Conservation (phyloP, 768 basidiomycete genomes). For the Rhodotorula taiwanensis region DNA sequence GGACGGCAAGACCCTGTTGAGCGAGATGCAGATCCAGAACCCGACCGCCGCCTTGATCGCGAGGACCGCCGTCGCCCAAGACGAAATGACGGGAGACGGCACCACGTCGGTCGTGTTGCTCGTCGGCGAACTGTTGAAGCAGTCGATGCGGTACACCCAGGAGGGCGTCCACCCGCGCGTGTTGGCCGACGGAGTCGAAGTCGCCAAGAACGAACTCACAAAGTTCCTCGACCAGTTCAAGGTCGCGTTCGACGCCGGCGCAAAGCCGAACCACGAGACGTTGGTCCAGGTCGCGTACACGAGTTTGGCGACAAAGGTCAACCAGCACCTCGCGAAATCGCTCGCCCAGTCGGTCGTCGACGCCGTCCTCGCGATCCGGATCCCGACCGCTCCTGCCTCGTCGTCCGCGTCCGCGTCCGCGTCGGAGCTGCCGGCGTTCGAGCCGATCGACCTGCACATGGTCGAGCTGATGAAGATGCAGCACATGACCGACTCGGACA, state of each 20-base stretch:
- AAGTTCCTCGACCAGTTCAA: constrained; percentile 88
- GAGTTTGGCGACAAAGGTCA: constrained; percentile 91
- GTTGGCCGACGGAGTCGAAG: constrained; percentile 88
- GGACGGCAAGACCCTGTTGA: constrained; percentile 94
- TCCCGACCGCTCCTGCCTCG: constrained; percentile 43
- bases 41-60: constrained; percentile 99
- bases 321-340: constrained; percentile 68
- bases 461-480: constrained; percentile 99
- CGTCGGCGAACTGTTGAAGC: constrained; percentile 77
- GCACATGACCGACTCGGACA: constrained; percentile 94
- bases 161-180: constrained; percentile 98
- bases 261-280: constrained; percentile 71
- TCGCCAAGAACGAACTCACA: constrained; percentile 74
- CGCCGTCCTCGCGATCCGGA: constrained; percentile 78
- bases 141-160: constrained; percentile 93
- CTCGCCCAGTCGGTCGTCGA: constrained; percentile 90
- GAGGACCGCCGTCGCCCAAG: constrained; percentile 94
- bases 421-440: constrained; percentile 51
- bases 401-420: no score
- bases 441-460: constrained; percentile 98
- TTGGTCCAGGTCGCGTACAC: constrained; percentile 89
- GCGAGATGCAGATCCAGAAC: constrained; percentile 98
- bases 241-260: constrained; percentile 53
- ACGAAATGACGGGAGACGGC: constrained; percentile 98
- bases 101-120: constrained; percentile 94